Conservation (phyloP, 306 rosid species). For the Crataegus laevigata region DNA sequence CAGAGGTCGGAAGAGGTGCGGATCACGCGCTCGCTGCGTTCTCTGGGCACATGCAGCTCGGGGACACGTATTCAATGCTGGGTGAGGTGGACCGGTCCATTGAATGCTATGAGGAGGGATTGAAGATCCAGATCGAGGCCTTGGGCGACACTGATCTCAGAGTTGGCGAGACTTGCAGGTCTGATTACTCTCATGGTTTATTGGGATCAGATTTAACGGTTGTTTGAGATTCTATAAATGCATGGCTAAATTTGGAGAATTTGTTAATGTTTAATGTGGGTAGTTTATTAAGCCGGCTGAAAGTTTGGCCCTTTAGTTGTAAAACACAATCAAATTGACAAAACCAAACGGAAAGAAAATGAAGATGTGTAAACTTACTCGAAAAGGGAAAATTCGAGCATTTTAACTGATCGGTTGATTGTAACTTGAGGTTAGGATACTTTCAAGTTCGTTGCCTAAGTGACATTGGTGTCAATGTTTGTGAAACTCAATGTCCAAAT, state of each 20-base stretch:
- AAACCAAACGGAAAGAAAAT: not conserved
- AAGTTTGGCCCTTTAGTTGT: not conserved
- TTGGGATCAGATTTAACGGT: not conserved
- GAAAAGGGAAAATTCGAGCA: not conserved
- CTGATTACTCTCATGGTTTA: not conserved
- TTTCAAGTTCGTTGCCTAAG: not conserved
- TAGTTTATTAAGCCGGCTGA: not conserved
- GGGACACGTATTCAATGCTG: constrained; percentile 93
- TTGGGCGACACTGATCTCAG: constrained; percentile 91
- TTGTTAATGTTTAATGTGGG: not conserved
- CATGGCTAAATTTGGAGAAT: not conserved
- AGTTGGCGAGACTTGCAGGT: constrained; percentile 97
- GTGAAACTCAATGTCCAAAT: not conserved
- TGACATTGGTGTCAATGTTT: not conserved
- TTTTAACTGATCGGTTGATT: not conserved
- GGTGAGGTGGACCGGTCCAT: constrained; percentile 85
- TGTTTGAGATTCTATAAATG: not conserved
- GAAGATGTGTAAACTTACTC: not conserved
- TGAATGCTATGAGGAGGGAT: constrained; percentile 71
- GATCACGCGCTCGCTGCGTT: constrained; percentile 97
- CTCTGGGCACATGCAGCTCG: constrained; percentile 93
- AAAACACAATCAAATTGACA: not conserved
- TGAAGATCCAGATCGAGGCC: constrained; percentile 91
- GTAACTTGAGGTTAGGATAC: not conserved
- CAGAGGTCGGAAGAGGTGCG: constrained; percentile 46